These are phyloP conservation scores for Danielia reshetovae DNA, from an alignment of 805 yeast species.

Conservation along the genomic window DNA sequence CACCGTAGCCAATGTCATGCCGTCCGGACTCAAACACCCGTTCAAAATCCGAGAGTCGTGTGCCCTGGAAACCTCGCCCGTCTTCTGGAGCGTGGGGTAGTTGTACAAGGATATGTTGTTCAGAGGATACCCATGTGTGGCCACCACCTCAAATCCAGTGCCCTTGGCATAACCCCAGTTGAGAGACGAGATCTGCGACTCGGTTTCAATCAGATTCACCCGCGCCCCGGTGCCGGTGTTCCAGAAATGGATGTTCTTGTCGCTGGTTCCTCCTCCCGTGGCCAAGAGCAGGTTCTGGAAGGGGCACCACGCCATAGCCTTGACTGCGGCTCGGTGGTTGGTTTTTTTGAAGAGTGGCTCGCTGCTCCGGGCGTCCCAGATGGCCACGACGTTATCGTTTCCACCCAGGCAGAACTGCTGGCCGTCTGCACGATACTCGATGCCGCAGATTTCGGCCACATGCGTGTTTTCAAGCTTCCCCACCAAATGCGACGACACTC, in stretches of 20 bases:
- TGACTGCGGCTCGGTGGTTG: slow-evolving; percentile 89
- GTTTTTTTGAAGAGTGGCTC: slow-evolving; percentile 71
- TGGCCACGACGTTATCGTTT: slow-evolving; percentile 86
- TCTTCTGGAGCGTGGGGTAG: slow-evolving; percentile 79
- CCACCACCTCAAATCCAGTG: slow-evolving; percentile 78
- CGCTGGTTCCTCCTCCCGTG: slow-evolving; percentile 96
- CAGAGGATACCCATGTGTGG: slow-evolving; percentile 91
- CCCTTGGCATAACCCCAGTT: slow-evolving; percentile 82
- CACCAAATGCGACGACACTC: slow-evolving; percentile 74
- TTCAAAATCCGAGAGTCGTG: slow-evolving; percentile 86
- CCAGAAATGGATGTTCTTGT: slow-evolving; percentile 87
- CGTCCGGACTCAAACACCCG: slow-evolving; percentile 86
- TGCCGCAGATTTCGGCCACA: slow-evolving; percentile 88
- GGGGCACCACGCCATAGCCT: slow-evolving; percentile 95
- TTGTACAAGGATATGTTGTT: slow-evolving; percentile 81
- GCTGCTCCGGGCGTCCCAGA: slow-evolving; percentile 68
- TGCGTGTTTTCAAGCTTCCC: slow-evolving; percentile 52
- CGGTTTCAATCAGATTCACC: slow-evolving; percentile 82
- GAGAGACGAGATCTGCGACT: slow-evolving; percentile 90
- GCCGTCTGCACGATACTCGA: slow-evolving; percentile 83
- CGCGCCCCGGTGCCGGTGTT: slow-evolving; percentile 87
- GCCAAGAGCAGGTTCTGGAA: slow-evolving; percentile 77
- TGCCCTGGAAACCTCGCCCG: slow-evolving; percentile 81
- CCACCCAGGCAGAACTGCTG: slow-evolving; percentile 87
- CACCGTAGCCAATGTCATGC: slow-evolving; percentile 84